Evolutionary conservation across 495 filamentous ascomycete genomes (phyloP).

Genomic region (Hyaloscypha variabilis): DNA sequence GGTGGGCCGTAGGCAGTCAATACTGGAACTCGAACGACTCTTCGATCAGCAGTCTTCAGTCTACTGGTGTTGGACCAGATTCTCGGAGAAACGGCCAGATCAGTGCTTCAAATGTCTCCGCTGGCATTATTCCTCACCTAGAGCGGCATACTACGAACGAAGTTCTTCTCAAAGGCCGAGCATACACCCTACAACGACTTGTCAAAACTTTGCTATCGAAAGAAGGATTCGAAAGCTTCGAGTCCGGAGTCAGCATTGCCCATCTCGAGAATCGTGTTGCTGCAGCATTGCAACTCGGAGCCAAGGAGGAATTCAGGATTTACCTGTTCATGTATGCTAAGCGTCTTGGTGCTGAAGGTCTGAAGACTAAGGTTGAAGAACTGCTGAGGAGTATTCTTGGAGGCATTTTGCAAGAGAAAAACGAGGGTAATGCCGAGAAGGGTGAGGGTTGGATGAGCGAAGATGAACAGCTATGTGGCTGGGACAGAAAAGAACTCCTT

Average conservation of each 20-base stretch:
- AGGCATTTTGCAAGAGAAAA: constrained; percentile 57
- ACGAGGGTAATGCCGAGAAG: constrained; percentile 44
- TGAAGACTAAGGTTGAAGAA: constrained; percentile 89
- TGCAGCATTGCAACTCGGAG: constrained; percentile 80
- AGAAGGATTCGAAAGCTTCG: constrained; percentile 91
- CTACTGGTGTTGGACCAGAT: constrained; percentile 60
- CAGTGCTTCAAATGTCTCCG: constrained; percentile 69
- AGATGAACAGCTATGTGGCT: constrained; percentile 78
- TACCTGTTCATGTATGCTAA: constrained; percentile 97
- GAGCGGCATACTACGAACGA: constrained; percentile 95
- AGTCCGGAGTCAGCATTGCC: constrained; percentile 86
- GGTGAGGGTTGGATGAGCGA: constrained; percentile 58
- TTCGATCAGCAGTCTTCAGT: constrained; percentile 75
- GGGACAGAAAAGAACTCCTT: constrained; percentile 80
- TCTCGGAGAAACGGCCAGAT: constrained; percentile 51
- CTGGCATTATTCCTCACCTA: constrained; percentile 88
- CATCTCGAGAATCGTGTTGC: constrained; percentile 96
- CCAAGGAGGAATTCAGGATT: constrained; percentile 86
- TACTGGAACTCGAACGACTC: constrained; percentile 98
- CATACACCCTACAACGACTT: constrained; percentile 84
- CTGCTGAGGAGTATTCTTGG: constrained; percentile 79
- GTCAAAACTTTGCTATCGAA: constrained; percentile 81
- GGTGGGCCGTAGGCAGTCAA: constrained; percentile 98
- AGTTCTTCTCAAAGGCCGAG: constrained; percentile 86
- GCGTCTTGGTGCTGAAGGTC: constrained; percentile 86